These are phyloP conservation scores for Actinomortierella ambigua DNA, from an alignment of 371 early-diverging fungal species.

Conservation along the genomic window DNA sequence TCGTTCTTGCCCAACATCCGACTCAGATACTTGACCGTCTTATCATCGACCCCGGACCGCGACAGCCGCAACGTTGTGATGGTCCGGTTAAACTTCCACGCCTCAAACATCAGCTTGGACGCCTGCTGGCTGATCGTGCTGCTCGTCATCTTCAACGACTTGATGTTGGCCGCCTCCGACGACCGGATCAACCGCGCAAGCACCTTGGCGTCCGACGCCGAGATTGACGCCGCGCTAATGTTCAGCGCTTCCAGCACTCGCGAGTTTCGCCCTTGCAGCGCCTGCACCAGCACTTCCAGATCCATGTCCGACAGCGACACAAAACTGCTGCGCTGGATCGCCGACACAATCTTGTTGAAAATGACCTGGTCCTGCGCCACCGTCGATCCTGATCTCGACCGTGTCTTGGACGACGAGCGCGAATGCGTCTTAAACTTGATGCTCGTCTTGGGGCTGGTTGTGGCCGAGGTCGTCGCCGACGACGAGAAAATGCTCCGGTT, in stretches of 20 bases:
- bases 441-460: neutral
- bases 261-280: constrained; percentile 36
- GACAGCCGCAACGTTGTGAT: constrained; percentile 35
- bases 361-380: constrained; percentile 9
- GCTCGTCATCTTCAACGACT: constrained; percentile 38
- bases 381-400: constrained; percentile 16
- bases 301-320: constrained; percentile 41
- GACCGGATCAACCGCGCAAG: constrained; percentile 41
- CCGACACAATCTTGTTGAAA: constrained; percentile 29
- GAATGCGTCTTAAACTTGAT: constrained; percentile 26
- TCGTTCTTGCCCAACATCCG: constrained; percentile 45
- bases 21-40: constrained; percentile 41
- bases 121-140: constrained; percentile 48
- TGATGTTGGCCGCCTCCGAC: constrained; percentile 43
- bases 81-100: constrained; percentile 47
- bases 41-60: constrained; percentile 40
- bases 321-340: constrained; percentile 39
- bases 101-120: constrained; percentile 40
- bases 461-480: neutral
- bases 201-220: constrained; percentile 38
- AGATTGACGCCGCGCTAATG: constrained; percentile 30
- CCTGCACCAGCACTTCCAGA: constrained; percentile 29
- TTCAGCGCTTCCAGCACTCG: constrained; percentile 35
- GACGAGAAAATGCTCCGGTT: constrained; percentile 8
- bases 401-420: constrained; percentile 13